Conservation (phyloP, 495 filamentous ascomycete genomes). For the Aspergillus ostianus region DNA sequence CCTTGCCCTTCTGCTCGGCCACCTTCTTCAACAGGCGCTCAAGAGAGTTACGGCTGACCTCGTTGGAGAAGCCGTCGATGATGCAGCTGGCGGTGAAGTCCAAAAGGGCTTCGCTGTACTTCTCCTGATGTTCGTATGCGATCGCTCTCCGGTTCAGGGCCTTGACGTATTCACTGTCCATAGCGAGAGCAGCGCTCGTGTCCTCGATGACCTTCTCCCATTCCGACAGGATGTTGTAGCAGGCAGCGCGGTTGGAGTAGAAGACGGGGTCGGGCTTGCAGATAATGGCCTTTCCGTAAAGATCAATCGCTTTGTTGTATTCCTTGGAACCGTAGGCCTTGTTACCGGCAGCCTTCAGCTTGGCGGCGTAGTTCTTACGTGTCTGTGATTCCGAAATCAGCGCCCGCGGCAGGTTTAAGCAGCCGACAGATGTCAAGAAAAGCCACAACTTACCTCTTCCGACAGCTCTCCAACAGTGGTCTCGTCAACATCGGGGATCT, state of each 20-base stretch:
- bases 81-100: slow-evolving; percentile 99
- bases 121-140: slow-evolving; percentile 88
- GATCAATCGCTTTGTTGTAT: slow-evolving; percentile 83
- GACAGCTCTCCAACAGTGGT: slow-evolving; percentile 65
- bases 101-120: slow-evolving; percentile 90
- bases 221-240: slow-evolving; percentile 85
- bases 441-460: slow-evolving; percentile 52
- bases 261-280: slow-evolving; percentile 98
- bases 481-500: slow-evolving; percentile 85
- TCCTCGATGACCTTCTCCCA: slow-evolving; percentile 98
- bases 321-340: slow-evolving; percentile 93
- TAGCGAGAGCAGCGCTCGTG: slow-evolving; percentile 86
- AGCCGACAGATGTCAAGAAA: slow-evolving; percentile 5
- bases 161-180: slow-evolving; percentile 96
- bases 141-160: slow-evolving; percentile 93
- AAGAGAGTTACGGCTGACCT: slow-evolving; percentile 80
- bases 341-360: slow-evolving; percentile 93
- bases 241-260: slow-evolving; percentile 97
- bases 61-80: slow-evolving; percentile 92
- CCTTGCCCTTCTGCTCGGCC: slow-evolving; percentile 86
- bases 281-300: slow-evolving; percentile 92
- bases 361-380: slow-evolving; percentile 77
- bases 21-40: slow-evolving; percentile 96
- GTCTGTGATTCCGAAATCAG: slow-evolving; percentile 29
- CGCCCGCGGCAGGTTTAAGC: slow-evolving; percentile 2